These are phyloP conservation scores for Paramyrothecium roridum DNA, from an alignment of 2,329 filamentous ascomycete species.

Conservation along the genomic window DNA sequence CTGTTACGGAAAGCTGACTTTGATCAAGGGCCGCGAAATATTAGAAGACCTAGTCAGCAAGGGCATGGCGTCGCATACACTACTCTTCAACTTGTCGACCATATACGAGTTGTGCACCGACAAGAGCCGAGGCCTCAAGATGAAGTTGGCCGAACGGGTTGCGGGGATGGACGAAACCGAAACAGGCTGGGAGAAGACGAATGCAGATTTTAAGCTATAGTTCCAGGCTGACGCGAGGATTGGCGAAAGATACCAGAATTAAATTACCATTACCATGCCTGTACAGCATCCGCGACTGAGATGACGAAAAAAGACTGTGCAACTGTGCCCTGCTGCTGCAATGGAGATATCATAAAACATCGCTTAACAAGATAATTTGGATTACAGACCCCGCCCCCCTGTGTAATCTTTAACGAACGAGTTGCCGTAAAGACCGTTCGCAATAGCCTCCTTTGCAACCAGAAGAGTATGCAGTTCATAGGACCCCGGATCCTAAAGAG, in stretches of 20 bases:
- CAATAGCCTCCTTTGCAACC: background rate
- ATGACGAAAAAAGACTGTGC: no score
- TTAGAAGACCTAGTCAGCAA: slow-evolving; percentile 64
- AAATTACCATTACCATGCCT: background rate
- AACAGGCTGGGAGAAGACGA: slow-evolving; percentile 67
- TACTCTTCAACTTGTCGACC: slow-evolving; percentile 87
- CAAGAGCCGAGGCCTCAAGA: slow-evolving; percentile 66
- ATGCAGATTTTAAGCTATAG: slow-evolving; percentile 73
- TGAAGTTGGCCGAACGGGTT: slow-evolving; percentile 66
- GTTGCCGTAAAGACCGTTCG: no score
- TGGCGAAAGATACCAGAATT: background rate
- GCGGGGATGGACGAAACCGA: slow-evolving; percentile 54
- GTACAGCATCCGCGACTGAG: no score
- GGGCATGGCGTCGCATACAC: slow-evolving; percentile 68
- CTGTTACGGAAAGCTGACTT: slow-evolving; percentile 9
- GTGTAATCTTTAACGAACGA: no score
- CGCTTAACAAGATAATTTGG: no score
- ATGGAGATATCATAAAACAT: no score
- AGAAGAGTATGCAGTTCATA: background rate
- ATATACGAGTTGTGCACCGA: slow-evolving; percentile 92
- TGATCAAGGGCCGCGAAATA: slow-evolving; percentile 55
- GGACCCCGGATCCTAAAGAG: background rate
- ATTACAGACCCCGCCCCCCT: no score
- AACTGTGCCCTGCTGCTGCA: no score
- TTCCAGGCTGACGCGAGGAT: no score